Evolutionary conservation across 192 early-diverging fungal genomes (phyloP), one percentile per base, ranked within the genome.

Genomic region (Coemansia sp.): DNA sequence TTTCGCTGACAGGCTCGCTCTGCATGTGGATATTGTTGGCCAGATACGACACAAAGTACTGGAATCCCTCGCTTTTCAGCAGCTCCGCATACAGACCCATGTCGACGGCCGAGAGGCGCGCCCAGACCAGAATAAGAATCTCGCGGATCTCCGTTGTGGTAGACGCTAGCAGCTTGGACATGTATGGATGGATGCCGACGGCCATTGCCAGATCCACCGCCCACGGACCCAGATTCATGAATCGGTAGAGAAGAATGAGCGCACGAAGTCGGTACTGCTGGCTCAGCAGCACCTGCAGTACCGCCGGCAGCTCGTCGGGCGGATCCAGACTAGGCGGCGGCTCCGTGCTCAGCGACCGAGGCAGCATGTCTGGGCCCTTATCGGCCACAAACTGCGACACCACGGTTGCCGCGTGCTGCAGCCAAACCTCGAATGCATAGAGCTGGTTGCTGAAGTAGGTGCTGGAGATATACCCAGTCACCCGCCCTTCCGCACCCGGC

Each of bases 101-200:
- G 72, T 99, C 97, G 1, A 98, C 94, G 0, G 95, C 96, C 41
- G 97, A 85, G 59, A 99, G 91, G 71, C 96, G 90, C 12, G 96
- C 92, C 96, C 97, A 99, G 61, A 99, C 97, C 64, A 98, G 94
- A 5, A 96, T 94, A 23, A 99, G 85, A 12, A 97, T 93, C 42
- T 95, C 94, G 69, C 94, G 92, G 42, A 98, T 85, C 74, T 99
- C 96, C 0, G 90, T 85, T 0, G 96, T 95, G 47, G 94, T 94
- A 71, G 90, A 92, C 63, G 92, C 94, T 57, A 99, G 86, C 23
- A 99, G 87, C 70, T 97, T 98, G 23, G 96, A 86, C 15, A 98
- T 93, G 70, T 99, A 99, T 7, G 97, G 97, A 71, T 93, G 96
- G 53, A 99, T 99, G 15, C 96, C 96, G 2, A 99, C 95, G 0